A percentile compares a stretch with the other conserved stretches of the same genome.
Evolutionary conservation across 2,329 filamentous ascomycete species (phyloP).

Genomic region (Aspergillus persii): DNA sequence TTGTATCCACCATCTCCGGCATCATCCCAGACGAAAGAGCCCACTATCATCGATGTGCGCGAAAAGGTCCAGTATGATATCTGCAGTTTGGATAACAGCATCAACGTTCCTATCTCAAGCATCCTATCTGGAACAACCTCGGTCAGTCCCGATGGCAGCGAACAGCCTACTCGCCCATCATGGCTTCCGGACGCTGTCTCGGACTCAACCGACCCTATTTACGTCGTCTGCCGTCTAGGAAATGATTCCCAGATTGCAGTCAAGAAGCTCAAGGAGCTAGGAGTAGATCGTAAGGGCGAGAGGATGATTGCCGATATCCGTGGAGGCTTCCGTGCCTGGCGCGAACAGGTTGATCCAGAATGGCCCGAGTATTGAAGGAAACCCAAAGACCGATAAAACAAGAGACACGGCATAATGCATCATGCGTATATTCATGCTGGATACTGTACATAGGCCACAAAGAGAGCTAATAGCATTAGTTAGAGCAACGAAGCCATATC

Average conservation of each 20-base stretch:
- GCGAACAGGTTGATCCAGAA: conserved; percentile 39
- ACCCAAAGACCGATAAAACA: background rate
- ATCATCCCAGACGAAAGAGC: conserved; percentile 26
- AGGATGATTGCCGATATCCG: conserved; percentile 42
- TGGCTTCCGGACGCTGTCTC: conserved; percentile 29
- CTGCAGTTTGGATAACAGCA: conserved; percentile 69
- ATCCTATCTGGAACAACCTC: conserved; percentile 32
- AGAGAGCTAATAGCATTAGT: background rate
- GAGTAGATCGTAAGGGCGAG: conserved; percentile 32
- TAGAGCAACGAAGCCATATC: conserved; percentile 2
- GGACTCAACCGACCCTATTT: conserved; percentile 33
- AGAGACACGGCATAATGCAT: background rate
- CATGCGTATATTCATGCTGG: background rate
- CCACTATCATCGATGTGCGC: conserved; percentile 76
- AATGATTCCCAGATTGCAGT: conserved; percentile 51
- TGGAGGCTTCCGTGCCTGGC: conserved; percentile 45
- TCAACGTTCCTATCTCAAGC: conserved; percentile 56
- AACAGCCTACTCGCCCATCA: conserved; percentile 15
- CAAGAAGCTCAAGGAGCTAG: conserved; percentile 39
- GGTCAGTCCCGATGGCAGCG: conserved; percentile 1
- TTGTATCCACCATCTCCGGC: conserved; percentile 5
- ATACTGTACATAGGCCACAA: background rate
- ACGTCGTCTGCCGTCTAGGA: conserved; percentile 49
- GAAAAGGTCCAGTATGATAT: conserved; percentile 83
- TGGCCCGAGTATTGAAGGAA: conserved; percentile 39